Conservation (phyloP, 352 stramenopile species). For the Phytophthora multivora region DNA sequence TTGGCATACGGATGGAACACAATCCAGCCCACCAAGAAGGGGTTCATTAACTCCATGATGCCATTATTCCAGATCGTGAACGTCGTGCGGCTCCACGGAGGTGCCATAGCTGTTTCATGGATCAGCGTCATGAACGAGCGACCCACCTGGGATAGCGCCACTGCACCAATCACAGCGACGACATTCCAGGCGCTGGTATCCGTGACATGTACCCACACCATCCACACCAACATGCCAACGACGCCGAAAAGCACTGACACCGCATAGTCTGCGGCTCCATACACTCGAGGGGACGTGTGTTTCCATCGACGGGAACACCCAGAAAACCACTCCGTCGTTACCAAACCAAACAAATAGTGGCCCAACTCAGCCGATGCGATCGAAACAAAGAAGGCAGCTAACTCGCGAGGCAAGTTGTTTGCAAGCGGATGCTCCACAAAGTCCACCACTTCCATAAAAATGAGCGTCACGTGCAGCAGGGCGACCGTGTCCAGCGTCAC, state of each 20-base stretch:
- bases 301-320: constrained; percentile 17
- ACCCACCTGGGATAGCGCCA: constrained; percentile 40
- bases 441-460: constrained; percentile 69
- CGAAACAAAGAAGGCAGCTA: constrained; percentile 59
- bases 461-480: constrained; percentile 55
- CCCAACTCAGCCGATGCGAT: constrained; percentile 41
- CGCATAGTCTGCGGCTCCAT: constrained; percentile 12
- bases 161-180: constrained; percentile 36
- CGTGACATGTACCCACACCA: constrained; percentile 21
- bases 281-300: constrained; percentile 2
- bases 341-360: constrained; percentile 31
- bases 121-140: constrained; percentile 47
- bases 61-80: constrained; percentile 50
- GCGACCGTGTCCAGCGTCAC: constrained; percentile 60
- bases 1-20: constrained; percentile 72
- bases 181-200: constrained; percentile 39
- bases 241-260: constrained; percentile 27
- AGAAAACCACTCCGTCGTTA: constrained; percentile 5
- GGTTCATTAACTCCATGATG: constrained; percentile 58
- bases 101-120: constrained; percentile 43
- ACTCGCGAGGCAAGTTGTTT: constrained; percentile 32
- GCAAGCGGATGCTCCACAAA: constrained; percentile 55
- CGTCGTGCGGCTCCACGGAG: constrained; percentile 13
- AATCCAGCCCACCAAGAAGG: constrained; percentile 66
- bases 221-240: constrained; percentile 25